Evolutionary conservation across 768 basidiomycete genomes (phyloP).

Genomic region (Mrakia blollopis): DNA sequence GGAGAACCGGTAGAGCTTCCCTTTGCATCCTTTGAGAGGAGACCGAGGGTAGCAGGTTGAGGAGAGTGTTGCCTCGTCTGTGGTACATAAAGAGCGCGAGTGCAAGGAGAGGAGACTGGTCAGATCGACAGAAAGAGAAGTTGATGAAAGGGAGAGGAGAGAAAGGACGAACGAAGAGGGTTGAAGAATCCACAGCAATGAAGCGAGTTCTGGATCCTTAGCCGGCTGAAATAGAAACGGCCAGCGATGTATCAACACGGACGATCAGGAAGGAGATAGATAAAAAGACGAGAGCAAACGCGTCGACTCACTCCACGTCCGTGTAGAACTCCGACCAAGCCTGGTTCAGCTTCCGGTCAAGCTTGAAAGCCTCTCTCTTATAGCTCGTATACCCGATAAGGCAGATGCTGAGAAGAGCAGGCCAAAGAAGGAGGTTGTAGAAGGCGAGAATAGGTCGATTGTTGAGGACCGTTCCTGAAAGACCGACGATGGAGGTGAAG

Average conservation of each 20-base stretch:
- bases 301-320: conserved; percentile 45
- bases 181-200: conserved; percentile 64
- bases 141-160: not conserved
- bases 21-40: conserved; percentile 64
- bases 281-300: not conserved
- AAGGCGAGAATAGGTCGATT: conserved; percentile 63
- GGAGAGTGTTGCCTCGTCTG: conserved; percentile 57
- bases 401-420: conserved; percentile 55
- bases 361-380: conserved; percentile 56
- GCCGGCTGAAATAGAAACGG: conserved; percentile 41
- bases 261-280: too few relatives aligned
- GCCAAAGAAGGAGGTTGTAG: conserved; percentile 66
- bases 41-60: conserved; percentile 59
- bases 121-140: not conserved
- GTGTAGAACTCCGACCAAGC: conserved; percentile 65
- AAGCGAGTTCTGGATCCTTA: conserved; percentile 56
- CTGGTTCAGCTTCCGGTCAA: conserved; percentile 63
- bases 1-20: conserved; percentile 56
- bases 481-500: conserved; percentile 58
- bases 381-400: conserved; percentile 63
- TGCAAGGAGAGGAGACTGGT: not conserved
- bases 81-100: not conserved
- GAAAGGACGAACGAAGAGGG: conserved; percentile 49
- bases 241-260: not conserved
- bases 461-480: conserved; percentile 60